These are phyloP conservation scores for Eutypella sp. DNA, from an alignment of 2,329 filamentous ascomycete species.

Conservation along the genomic window DNA sequence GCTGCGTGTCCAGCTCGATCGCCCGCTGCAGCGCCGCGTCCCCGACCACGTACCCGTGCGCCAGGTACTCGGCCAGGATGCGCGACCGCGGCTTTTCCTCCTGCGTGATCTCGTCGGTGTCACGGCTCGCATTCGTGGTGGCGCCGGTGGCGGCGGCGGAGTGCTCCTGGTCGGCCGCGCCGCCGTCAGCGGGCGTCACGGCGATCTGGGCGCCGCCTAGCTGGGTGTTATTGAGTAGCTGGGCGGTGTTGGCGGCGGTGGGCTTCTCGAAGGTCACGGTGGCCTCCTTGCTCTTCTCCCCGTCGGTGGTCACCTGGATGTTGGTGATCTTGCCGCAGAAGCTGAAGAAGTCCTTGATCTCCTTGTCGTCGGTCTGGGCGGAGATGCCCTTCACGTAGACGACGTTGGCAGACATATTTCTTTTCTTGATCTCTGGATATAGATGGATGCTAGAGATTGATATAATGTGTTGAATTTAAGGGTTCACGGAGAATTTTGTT, in stretches of 20 bases:
- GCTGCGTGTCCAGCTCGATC: conserved; percentile 83
- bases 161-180: conserved; percentile 45
- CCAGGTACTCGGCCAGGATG: conserved; percentile 93
- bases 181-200: conserved; percentile 62
- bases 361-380: conserved; percentile 74
- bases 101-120: conserved; percentile 71
- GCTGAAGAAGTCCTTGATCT: conserved; percentile 95
- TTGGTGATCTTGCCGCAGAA: conserved; percentile 91
- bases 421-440: conserved; percentile 19
- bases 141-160: conserved; percentile 41
- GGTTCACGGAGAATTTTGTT: too few relatives aligned
- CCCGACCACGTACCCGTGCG: conserved; percentile 84
- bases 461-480: too few relatives aligned
- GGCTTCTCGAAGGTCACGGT: conserved; percentile 97
- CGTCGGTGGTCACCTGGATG: conserved; percentile 65
- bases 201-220: conserved; percentile 82
- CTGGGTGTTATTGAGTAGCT: conserved; percentile 94
- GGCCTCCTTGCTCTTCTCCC: conserved; percentile 70
- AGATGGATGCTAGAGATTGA: too few relatives aligned
- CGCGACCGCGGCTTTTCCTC: conserved; percentile 95
- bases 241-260: conserved; percentile 92
- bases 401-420: conserved; percentile 59
- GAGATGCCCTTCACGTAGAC: conserved; percentile 91
- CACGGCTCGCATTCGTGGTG: conserved; percentile 49
- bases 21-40: conserved; percentile 72